Base-by-base conservation (phyloP, 306 rosid genomes). In the Medicago ruthenica region DNA sequence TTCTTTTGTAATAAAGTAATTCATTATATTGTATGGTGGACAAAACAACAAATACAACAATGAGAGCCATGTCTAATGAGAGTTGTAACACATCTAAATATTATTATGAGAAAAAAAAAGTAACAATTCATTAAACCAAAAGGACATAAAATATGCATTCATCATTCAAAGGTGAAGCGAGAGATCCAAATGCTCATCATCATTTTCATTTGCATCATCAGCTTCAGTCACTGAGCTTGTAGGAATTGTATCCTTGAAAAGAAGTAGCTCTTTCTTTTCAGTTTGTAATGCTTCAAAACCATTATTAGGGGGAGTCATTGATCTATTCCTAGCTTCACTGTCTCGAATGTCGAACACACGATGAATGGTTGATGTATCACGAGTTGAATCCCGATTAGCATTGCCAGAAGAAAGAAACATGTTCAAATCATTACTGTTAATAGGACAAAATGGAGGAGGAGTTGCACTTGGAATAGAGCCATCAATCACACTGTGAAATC, bases 91-190 rank as follows among this genome's bases (percentile, higher is more conserved):
- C 6, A 24, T 59, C 17, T 2, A 24, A 24, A 24, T 2, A 24
- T 59, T 24, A 24, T 22, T 24, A 59, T 24, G 40, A 14, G 31
- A 60, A 60, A 60, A 37, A 0, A 60, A 13, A 27, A 27, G 31
- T 27, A 27, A 27, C 31, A 4, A 27, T 27, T 3, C 31, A 14
- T 60, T 60, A 14, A 7, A 60, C 18, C 31, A 27, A 14, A 27
- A 5, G 0, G 9, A 27, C 9, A 21, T 10, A 27, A 10, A 1
- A 31, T 14, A 11, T 27, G 7, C 0, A 14, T 3, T 27, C 67
- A 27, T 3, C 1, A 60, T 71, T 77, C 76, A 88, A n/a, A 88
- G 87, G 66, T 75, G 85, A 10, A 84, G 85, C 0, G 67, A 74
- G 42, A 83, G 83, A 81, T 86, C 89, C 21, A 81, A 18, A 60